These are phyloP conservation scores for Anthracocystis panici-leucophaei DNA, from an alignment of 1,284 basidiomycete genomes.

Conservation along the genomic window DNA sequence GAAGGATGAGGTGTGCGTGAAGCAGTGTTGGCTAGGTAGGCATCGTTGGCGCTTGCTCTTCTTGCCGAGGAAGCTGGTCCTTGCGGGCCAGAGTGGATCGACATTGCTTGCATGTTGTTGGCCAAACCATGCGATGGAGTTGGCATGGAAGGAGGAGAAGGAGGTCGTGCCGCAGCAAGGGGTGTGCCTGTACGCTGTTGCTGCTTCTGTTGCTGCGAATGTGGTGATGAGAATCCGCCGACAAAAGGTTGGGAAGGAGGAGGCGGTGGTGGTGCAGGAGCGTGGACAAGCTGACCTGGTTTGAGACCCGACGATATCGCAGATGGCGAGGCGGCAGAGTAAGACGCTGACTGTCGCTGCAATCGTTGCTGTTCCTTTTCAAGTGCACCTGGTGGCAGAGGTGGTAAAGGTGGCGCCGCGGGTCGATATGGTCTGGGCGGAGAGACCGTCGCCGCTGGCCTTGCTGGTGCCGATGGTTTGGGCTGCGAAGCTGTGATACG, in stretches of 20 bases:
- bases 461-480: slow-evolving; percentile 14
- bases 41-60: slow-evolving; percentile 24
- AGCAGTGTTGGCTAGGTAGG: slow-evolving; percentile 1
- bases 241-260: slow-evolving; percentile 16
- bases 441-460: not conserved
- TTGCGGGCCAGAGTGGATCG: slow-evolving; percentile 7
- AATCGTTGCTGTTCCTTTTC: slow-evolving; percentile 43
- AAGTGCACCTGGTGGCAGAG: slow-evolving; percentile 47
- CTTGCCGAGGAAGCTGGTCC: slow-evolving; percentile 12
- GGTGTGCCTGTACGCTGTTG: slow-evolving; percentile 7
- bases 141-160: slow-evolving; percentile 20
- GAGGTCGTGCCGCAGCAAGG: slow-evolving; percentile 10
- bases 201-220: too few species aligned
- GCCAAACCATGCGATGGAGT: slow-evolving; percentile 18
- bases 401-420: slow-evolving; percentile 50
- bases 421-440: slow-evolving; percentile 27
- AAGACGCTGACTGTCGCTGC: slow-evolving; percentile 29
- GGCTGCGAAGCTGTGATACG: slow-evolving; percentile 42
- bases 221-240: slow-evolving; percentile 26
- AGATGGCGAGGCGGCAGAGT: slow-evolving; percentile 25
- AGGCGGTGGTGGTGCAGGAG: slow-evolving; percentile 36
- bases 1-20: slow-evolving; percentile 6
- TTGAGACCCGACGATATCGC: slow-evolving; percentile 11
- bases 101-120: slow-evolving; percentile 33
- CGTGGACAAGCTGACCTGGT: slow-evolving; percentile 47